Evolutionary conservation across 2,329 filamentous ascomycete species (phyloP).

Genomic region (Gliomastix tumulicola): DNA sequence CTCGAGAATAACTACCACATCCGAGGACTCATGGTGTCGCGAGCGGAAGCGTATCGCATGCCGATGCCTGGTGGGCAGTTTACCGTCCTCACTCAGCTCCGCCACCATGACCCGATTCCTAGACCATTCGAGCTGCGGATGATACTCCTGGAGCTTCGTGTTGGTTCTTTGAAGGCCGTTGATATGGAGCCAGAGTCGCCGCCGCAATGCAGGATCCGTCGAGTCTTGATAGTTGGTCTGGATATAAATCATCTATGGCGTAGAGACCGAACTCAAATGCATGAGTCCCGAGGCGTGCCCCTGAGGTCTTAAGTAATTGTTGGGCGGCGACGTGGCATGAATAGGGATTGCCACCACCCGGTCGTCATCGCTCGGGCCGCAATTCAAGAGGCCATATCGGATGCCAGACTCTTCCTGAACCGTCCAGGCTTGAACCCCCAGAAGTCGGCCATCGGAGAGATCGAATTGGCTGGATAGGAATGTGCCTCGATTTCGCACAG

Average conservation of each 20-base stretch:
- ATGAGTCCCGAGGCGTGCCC: no score
- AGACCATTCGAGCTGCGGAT: background rate
- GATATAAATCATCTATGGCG: no score
- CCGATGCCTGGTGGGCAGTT: background rate
- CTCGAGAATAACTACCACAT: background rate
- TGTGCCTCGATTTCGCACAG: background rate
- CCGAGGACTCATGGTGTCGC: background rate
- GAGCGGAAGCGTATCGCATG: background rate
- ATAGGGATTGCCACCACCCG: no score
- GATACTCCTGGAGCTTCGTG: background rate
- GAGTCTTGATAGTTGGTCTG: background rate
- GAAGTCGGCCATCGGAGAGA: background rate
- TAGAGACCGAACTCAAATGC: no score
- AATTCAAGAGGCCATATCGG: no score
- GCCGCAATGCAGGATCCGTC: background rate
- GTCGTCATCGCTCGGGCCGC: no score
- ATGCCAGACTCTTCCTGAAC: no score
- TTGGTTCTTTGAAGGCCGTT: background rate
- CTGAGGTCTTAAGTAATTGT: no score
- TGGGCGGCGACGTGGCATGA: no score
- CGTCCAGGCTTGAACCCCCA: no score
- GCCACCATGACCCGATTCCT: background rate
- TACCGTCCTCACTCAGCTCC: background rate
- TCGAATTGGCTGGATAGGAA: background rate
- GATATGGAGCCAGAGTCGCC: background rate